phyloP scores from a whole-genome alignment of 2,329 filamentous ascomycete species.

The Helotiales sp. region DNA sequence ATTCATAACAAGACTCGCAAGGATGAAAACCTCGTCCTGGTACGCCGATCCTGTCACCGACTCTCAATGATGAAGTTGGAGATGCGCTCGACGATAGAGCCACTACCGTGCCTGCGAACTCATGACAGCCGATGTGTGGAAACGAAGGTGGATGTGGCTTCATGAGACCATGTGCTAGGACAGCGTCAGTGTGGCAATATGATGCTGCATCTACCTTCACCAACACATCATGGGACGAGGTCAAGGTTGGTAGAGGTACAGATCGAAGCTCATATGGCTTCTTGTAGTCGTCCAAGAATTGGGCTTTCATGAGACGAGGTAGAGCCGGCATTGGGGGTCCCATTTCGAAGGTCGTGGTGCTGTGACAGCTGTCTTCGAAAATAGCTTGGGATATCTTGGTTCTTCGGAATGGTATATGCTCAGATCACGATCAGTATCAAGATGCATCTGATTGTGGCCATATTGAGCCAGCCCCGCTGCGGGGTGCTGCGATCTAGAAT shows the following conservation, averaged over 20 bases:
- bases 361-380: background rate
- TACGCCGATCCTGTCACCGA: conserved; percentile 40
- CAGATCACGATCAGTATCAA: background rate
- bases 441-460: background rate
- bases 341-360: background rate
- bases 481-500: background rate
- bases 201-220: conserved; percentile 47
- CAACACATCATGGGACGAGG: conserved; percentile 39
- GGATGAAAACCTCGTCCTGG: conserved; percentile 43
- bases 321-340: background rate
- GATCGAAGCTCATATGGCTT: conserved; percentile 40
- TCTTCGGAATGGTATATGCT: background rate
- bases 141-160: conserved; percentile 45
- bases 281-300: conserved; percentile 43
- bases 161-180: conserved; percentile 8
- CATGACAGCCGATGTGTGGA: conserved; percentile 46
- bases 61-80: background rate
- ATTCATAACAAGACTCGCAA: conserved; percentile 44
- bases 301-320: conserved; percentile 39
- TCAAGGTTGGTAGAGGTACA: conserved; percentile 38
- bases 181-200: conserved; percentile 32
- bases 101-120: conserved; percentile 47
- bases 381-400: background rate
- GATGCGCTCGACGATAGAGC: conserved; percentile 18
- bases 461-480: background rate